Percentiles rank a stretch among this genome's conserved stretches.
phyloP scores from a whole-genome alignment of 495 filamentous ascomycete genomes.

The Aspergillus baeticus region DNA sequence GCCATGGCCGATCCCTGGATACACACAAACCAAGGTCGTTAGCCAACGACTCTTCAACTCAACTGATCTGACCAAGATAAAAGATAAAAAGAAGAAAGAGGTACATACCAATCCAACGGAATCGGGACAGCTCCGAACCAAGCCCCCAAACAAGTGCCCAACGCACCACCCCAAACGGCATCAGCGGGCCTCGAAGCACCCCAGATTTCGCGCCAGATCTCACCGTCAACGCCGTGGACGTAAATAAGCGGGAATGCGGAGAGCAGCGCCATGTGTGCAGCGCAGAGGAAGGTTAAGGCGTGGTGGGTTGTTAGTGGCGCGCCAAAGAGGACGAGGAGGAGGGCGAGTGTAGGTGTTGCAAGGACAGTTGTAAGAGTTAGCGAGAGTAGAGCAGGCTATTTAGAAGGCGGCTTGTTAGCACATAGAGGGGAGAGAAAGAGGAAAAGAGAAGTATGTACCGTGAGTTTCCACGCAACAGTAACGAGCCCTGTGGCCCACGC shows the following conservation, averaged over 20 bases:
- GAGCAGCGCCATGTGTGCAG: constrained; percentile 77
- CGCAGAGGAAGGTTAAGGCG: constrained; percentile 72
- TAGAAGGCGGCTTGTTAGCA: not conserved
- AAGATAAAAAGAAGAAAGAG: constrained; percentile 4
- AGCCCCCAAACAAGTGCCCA: constrained; percentile 53
- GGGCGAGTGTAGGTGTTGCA: constrained; percentile 59
- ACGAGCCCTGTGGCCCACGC: not conserved
- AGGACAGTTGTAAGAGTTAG: constrained; percentile 63
- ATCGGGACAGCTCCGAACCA: constrained; percentile 81
- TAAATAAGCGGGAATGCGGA: constrained; percentile 75
- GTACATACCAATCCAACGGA: constrained; percentile 84
- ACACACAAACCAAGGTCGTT: not conserved
- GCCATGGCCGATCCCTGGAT: constrained; percentile 83
- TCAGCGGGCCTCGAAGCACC: constrained; percentile 42
- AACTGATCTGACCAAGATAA: not conserved
- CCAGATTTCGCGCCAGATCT: constrained; percentile 71
- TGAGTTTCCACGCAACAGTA: constrained; percentile 9
- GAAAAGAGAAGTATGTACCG: not conserved
- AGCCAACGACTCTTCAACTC: not conserved
- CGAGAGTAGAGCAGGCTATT: constrained; percentile 61
- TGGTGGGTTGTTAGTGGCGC: constrained; percentile 85
- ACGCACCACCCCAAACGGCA: constrained; percentile 39
- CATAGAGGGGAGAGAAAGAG: not conserved
- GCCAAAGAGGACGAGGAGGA: constrained; percentile 79
- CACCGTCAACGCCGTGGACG: constrained; percentile 72